Evolutionary conservation across 2,329 filamentous ascomycete species (phyloP), one percentile per base, ranked within the genome.

Genomic region (Thermomyces lanuginosus): DNA sequence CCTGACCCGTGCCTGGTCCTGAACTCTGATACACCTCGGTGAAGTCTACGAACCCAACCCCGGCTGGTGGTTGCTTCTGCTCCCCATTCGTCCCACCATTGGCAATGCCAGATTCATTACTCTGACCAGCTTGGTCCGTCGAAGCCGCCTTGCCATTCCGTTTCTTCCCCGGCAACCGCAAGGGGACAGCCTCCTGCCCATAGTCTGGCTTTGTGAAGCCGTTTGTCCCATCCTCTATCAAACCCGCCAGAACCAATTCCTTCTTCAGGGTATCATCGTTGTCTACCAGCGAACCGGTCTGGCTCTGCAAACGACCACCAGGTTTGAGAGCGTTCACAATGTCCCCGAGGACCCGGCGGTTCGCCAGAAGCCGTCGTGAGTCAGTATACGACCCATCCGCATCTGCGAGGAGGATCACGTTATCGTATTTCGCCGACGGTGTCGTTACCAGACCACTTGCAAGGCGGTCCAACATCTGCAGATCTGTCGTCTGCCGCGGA

Each of bases 381-480:
- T n/a, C n/a, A n/a, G n/a, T n/a, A n/a, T n/a, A n/a, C n/a, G 29
- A 11, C 14, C 29, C 32, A 21, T 34, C 27, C 11, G 28, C 23
- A 51, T 84, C 81, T 36, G 79, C 76, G 36, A 95, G 72, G 28
- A 98, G 66, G 24, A 93, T 68, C 22, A 95, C 69, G 22, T 78
- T 57, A 49, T 91, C 80, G 61, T 98, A 98, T 29, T 79, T 78
- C 25, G 69, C 60, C 28, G 68, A 41, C 1, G 84, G 77, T 0
- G 98, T 72, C 5, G 72, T 62, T 31, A 89, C 80, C 19, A 92
- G 64, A 35, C 82, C 82, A 18, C 79, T 69, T 2, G 79, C 72
- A 21, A 98, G 69, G 27, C 89, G 81, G 58, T 98, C 89, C 35
- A 98, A 77, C 89, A 98, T 98, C 55, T 95, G 89, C 28, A 98